phyloP scores from a whole-genome alignment of 2,329 filamentous ascomycete genomes.

The Fusarium sp. region DNA sequence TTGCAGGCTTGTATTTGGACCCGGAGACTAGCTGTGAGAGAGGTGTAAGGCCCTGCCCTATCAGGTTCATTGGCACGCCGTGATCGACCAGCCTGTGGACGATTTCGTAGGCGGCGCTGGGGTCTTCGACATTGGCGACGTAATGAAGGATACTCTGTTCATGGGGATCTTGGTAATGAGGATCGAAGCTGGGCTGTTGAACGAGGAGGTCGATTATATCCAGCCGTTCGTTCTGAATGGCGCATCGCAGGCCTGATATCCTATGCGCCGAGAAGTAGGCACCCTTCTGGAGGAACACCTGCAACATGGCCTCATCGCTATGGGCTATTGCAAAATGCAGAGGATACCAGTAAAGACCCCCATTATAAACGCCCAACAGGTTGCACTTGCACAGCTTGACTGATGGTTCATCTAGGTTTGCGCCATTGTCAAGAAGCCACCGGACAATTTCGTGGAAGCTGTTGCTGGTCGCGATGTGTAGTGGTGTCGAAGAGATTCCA shows the following conservation, averaged over 20 bases:
- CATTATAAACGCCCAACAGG: too few species aligned
- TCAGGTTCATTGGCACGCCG: background rate
- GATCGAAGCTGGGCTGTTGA: background rate
- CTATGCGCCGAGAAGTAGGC: background rate
- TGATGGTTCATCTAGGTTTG: background rate
- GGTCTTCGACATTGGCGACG: background rate
- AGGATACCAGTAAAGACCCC: background rate
- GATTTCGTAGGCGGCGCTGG: background rate
- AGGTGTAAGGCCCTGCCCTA: background rate
- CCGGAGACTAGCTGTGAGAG: background rate
- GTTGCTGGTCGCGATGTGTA: slow-evolving; percentile 1
- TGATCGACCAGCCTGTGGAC: background rate
- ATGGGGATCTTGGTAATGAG: background rate
- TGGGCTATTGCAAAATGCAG: slow-evolving; percentile 12
- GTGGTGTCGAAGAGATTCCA: background rate
- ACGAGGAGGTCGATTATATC: background rate
- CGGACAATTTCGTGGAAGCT: slow-evolving; percentile 6
- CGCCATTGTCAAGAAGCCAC: slow-evolving; percentile 20
- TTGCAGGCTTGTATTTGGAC: background rate
- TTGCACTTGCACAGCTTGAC: background rate
- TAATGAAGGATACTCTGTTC: background rate
- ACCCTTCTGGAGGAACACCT: slow-evolving; percentile 1
- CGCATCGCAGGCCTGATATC: background rate
- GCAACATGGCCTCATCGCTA: background rate
- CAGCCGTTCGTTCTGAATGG: background rate